These are phyloP conservation scores for Starmerella vitae DNA, from an alignment of 805 yeast species.

Conservation along the genomic window DNA sequence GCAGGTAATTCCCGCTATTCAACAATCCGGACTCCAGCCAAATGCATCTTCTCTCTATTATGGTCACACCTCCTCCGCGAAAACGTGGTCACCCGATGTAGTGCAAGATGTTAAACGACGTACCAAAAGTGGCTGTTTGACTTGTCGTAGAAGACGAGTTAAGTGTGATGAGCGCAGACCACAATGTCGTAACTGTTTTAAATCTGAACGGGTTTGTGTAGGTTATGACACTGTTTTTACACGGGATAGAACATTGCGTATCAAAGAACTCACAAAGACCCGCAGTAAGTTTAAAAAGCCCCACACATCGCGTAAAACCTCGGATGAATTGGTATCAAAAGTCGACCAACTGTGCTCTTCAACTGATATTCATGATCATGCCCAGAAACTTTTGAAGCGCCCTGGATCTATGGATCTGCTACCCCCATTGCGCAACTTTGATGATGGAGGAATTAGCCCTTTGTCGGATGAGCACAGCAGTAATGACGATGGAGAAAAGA, in stretches of 20 bases:
- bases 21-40: too few species aligned
- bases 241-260: slow-evolving; percentile 7
- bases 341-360: neutral
- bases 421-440: neutral
- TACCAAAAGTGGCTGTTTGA: slow-evolving; percentile 62
- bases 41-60: too few species aligned
- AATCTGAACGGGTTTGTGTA: slow-evolving; percentile 49
- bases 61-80: too few species aligned
- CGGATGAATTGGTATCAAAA: neutral
- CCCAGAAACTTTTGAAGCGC: neutral
- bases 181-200: slow-evolving; percentile 52
- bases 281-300: neutral
- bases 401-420: neutral
- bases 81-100: neutral
- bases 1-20: too few species aligned
- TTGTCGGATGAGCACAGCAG: neutral
- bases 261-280: slow-evolving; percentile 2
- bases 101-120: slow-evolving; percentile 35
- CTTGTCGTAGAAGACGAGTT: slow-evolving; percentile 57
- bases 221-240: slow-evolving; percentile 42
- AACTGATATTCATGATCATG: neutral
- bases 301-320: neutral
- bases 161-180: slow-evolving; percentile 69
- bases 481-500: neutral
- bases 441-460: neutral